A percentile compares a stretch with the other conserved stretches of the same genome.
These are phyloP conservation scores for Aphanomyces invadans DNA, from an alignment of 352 stramenopile genomes.

Conservation along the genomic window DNA sequence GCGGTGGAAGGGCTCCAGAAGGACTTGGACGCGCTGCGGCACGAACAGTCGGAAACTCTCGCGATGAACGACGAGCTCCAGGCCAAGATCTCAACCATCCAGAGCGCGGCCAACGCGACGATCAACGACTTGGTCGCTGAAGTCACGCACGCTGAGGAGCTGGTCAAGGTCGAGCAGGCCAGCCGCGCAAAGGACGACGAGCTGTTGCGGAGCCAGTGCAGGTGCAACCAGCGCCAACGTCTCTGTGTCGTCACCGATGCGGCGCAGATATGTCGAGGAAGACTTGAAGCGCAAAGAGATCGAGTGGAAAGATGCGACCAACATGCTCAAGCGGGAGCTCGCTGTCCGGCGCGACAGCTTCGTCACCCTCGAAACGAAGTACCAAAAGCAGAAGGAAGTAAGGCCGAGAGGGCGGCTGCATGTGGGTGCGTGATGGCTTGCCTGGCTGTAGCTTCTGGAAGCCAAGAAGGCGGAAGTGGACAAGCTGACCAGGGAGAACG, in stretches of 20 bases:
- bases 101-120: conserved; percentile 65
- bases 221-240: conserved; percentile 22
- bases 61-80: conserved; percentile 51
- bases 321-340: conserved; percentile 29
- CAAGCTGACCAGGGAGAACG: conserved; percentile 43
- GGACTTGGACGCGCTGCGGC: conserved; percentile 40
- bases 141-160: conserved; percentile 49
- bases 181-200: conserved; percentile 46
- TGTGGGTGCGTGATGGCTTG: too few relatives aligned
- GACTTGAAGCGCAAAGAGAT: conserved; percentile 38
- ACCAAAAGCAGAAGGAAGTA: conserved; percentile 27
- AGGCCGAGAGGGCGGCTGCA: too few relatives aligned
- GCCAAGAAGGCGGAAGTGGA: conserved; percentile 58
- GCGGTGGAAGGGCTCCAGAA: conserved; percentile 39
- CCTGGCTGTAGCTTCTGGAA: conserved; percentile 34
- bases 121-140: conserved; percentile 66
- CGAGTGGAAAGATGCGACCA: conserved; percentile 36
- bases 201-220: conserved; percentile 16
- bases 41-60: conserved; percentile 36
- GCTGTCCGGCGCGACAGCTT: conserved; percentile 30
- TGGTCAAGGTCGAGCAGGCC: conserved; percentile 43
- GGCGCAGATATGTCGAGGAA: conserved; percentile 36
- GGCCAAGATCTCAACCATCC: conserved; percentile 55
- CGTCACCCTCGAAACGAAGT: conserved; percentile 32
- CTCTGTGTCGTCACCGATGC: too few relatives aligned